Evolutionary conservation across 768 basidiomycete genomes (phyloP).

Genomic region (Tulasnella sp.): DNA sequence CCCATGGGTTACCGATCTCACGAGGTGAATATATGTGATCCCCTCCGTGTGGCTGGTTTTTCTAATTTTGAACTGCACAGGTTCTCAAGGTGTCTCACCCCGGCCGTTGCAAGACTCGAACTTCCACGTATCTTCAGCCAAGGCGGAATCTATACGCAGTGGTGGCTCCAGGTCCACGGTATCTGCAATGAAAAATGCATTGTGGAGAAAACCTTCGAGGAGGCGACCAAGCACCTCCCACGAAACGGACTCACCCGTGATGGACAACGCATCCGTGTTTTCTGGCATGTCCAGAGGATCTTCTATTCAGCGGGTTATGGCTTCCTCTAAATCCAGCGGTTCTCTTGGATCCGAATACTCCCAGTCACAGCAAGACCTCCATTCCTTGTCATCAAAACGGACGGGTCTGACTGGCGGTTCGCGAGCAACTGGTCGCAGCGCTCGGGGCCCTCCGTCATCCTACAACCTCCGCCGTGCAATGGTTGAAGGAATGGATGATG

Average conservation of each 20-base stretch:
- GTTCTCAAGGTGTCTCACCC: not conserved
- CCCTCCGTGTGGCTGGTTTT: not conserved
- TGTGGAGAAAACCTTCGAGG: constrained; percentile 25
- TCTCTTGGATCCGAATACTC: constrained; percentile 33
- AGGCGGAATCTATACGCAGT: constrained; percentile 35
- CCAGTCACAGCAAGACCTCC: constrained; percentile 34
- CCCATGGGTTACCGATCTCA: constrained; percentile 1
- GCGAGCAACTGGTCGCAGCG: constrained; percentile 31
- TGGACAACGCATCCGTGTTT: constrained; percentile 30
- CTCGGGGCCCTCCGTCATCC: constrained; percentile 36
- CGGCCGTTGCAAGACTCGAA: constrained; percentile 34
- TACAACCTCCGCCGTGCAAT: constrained; percentile 34
- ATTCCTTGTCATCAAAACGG: constrained; percentile 36
- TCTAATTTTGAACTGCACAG: constrained; percentile 6
- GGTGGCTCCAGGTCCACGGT: constrained; percentile 34
- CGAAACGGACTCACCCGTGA: not conserved
- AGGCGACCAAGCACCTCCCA: constrained; percentile 32
- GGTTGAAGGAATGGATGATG: constrained; percentile 24
- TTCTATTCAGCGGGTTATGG: constrained; percentile 16
- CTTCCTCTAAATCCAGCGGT: constrained; percentile 34
- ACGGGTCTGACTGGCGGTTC: constrained; percentile 34
- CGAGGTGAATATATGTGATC: not conserved
- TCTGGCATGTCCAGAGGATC: constrained; percentile 29
- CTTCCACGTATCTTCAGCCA: constrained; percentile 34
- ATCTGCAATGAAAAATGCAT: constrained; percentile 31